Evolutionary conservation across 1,139 yeast genomes (phyloP).

Genomic region (Scheffersomyces parashehatae): DNA sequence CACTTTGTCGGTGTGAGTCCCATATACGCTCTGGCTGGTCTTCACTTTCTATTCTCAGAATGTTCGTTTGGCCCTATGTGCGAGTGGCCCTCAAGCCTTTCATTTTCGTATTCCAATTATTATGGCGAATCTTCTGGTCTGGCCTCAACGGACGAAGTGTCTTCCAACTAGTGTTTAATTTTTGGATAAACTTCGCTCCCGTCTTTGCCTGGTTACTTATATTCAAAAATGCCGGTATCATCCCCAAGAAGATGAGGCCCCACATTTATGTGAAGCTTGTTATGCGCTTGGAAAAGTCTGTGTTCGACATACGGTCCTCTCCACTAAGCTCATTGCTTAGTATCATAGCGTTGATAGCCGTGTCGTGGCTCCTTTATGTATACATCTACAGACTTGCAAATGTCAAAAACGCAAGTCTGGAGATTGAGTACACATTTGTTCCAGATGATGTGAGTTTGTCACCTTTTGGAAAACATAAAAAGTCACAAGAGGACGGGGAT

Average conservation of each 20-base stretch:
- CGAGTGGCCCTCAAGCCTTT: slow-evolving; percentile 13
- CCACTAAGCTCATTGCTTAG: slow-evolving; percentile 14
- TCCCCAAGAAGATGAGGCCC: slow-evolving; percentile 60
- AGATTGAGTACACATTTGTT: background rate
- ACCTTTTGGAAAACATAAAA: too few relatives aligned
- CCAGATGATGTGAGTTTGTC: too few relatives aligned
- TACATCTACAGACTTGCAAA: slow-evolving; percentile 10
- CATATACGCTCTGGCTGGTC: background rate
- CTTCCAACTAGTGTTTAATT: slow-evolving; percentile 40
- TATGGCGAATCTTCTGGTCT: slow-evolving; percentile 24
- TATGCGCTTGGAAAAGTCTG: slow-evolving; percentile 38
- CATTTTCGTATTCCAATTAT: slow-evolving; percentile 18
- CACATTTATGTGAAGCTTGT: slow-evolving; percentile 51
- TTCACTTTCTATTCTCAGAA: too few relatives aligned
- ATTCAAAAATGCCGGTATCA: slow-evolving; percentile 61
- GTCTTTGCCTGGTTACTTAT: slow-evolving; percentile 57
- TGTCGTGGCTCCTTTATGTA: slow-evolving; percentile 13
- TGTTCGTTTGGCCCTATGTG: background rate
- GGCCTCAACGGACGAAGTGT: slow-evolving; percentile 42
- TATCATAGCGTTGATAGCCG: slow-evolving; percentile 10
- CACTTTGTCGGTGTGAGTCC: background rate
- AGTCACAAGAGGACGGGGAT: slow-evolving; percentile 4
- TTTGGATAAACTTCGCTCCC: slow-evolving; percentile 52
- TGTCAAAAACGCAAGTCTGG: background rate
- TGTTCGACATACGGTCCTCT: slow-evolving; percentile 22